phyloP scores from a whole-genome alignment of 1,139 yeast genomes.

The Sugiyamaella neomexicana region DNA sequence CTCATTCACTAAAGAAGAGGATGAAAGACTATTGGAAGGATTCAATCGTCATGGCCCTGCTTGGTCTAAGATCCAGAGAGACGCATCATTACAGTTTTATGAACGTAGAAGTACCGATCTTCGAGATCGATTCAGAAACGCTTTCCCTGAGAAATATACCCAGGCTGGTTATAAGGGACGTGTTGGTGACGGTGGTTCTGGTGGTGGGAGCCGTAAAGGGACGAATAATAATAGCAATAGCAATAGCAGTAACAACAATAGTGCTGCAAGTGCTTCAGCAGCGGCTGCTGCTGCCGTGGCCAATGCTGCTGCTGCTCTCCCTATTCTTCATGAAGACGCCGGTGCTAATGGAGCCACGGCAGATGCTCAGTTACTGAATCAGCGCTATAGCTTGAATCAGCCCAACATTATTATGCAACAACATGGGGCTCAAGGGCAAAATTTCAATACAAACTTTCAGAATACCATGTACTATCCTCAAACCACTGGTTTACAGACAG shows the following conservation, averaged over 20 bases:
- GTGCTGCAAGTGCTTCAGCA: conserved; percentile 17
- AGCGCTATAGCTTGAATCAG: conserved; percentile 16
- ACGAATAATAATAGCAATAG: conserved; percentile 3
- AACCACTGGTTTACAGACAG: conserved; percentile 13
- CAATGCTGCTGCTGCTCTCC: conserved; percentile 11
- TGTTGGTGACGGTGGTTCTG: conserved; percentile 10
- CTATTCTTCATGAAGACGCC: conserved; percentile 12
- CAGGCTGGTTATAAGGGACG: conserved; percentile 49
- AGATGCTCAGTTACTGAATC: conserved; percentile 18
- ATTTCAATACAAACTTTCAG: conserved; percentile 17
- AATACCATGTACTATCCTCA: conserved; percentile 19
- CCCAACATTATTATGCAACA: conserved; percentile 16
- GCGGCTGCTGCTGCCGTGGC: conserved; percentile 18
- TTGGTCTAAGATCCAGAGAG: conserved; percentile 77
- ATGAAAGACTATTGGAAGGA: conserved; percentile 64
- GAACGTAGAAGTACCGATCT: conserved; percentile 47
- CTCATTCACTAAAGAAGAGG: conserved; percentile 68
- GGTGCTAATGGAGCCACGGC: background rate
- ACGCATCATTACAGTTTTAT: conserved; percentile 40
- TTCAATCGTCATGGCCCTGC: conserved; percentile 74
- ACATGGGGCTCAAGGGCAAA: conserved; percentile 15
- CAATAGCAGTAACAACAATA: background rate
- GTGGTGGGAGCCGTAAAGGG: conserved; percentile 2
- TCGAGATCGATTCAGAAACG: conserved; percentile 48
- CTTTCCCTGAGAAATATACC: conserved; percentile 46